A percentile compares a stretch with the other conserved stretches of the same genome.
These are phyloP conservation scores for Monosporascus sp. DNA, from an alignment of 2,329 filamentous ascomycete species.

Conservation along the genomic window DNA sequence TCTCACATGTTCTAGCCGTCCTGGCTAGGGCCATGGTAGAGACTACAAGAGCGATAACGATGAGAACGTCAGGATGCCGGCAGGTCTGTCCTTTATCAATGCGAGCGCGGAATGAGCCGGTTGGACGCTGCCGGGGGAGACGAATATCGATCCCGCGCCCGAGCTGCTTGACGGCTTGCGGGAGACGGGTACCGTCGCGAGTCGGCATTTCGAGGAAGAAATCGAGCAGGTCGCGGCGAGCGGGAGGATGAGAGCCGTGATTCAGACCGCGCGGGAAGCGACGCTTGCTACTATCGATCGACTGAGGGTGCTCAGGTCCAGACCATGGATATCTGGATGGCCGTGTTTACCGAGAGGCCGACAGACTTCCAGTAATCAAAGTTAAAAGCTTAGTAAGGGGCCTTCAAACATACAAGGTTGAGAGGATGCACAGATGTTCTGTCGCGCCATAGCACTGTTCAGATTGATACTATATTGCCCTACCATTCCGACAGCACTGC, in stretches of 20 bases:
- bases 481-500: too few species aligned
- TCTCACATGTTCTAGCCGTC: slow-evolving; percentile 48
- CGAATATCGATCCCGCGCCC: slow-evolving; percentile 24
- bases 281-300: slow-evolving; percentile 23
- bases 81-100: slow-evolving; percentile 38
- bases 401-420: too few species aligned
- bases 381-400: too few species aligned
- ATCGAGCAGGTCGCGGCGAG: slow-evolving; percentile 24
- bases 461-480: too few species aligned
- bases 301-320: slow-evolving; percentile 25
- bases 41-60: slow-evolving; percentile 30
- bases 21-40: slow-evolving; percentile 41
- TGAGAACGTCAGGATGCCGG: slow-evolving; percentile 43
- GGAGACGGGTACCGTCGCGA: slow-evolving; percentile 35
- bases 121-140: slow-evolving; percentile 33
- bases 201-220: slow-evolving; percentile 25
- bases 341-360: neutral
- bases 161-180: slow-evolving; percentile 40
- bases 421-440: too few species aligned
- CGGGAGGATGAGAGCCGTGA: slow-evolving; percentile 22
- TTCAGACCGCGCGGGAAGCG: slow-evolving; percentile 29
- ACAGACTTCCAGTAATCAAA: too few species aligned
- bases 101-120: slow-evolving; percentile 29
- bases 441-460: too few species aligned
- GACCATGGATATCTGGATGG: slow-evolving; percentile 40